A percentile compares a stretch with the other conserved stretches of the same genome.
These are phyloP conservation scores for Remersonia thermophila DNA, from an alignment of 2,329 filamentous ascomycete species.

Conservation along the genomic window DNA sequence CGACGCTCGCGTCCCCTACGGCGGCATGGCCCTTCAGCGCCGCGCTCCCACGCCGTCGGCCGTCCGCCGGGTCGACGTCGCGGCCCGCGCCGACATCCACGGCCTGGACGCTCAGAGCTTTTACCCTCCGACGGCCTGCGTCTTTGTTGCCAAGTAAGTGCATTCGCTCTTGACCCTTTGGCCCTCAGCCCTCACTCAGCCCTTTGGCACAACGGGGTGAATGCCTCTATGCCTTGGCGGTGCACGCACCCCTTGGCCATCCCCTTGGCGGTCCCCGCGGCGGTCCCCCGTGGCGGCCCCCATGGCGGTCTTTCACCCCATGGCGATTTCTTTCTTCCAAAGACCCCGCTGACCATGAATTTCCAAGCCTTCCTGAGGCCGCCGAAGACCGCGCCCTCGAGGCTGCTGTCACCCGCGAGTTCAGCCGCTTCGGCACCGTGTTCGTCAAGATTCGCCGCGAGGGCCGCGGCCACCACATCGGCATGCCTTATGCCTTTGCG, in stretches of 20 bases:
- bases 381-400: slow-evolving; percentile 39
- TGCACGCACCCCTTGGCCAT: too few relatives aligned
- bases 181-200: background rate
- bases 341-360: background rate
- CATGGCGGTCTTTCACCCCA: too few relatives aligned
- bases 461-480: slow-evolving; percentile 32
- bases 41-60: too few relatives aligned
- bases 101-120: slow-evolving; percentile 37
- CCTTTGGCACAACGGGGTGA: too few relatives aligned
- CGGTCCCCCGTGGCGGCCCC: too few relatives aligned
- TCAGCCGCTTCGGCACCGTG: slow-evolving; percentile 42
- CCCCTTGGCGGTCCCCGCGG: too few relatives aligned
- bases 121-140: slow-evolving; percentile 43
- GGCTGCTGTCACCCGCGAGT: slow-evolving; percentile 38
- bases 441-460: slow-evolving; percentile 54
- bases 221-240: too few relatives aligned
- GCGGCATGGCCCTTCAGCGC: too few relatives aligned
- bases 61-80: background rate
- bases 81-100: slow-evolving; percentile 3
- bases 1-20: too few relatives aligned
- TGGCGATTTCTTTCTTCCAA: background rate
- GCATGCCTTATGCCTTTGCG: slow-evolving; percentile 53
- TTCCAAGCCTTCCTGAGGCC: slow-evolving; percentile 42
- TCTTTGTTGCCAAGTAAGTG: slow-evolving; percentile 56
- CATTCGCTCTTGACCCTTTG: too few relatives aligned